A percentile compares a stretch with the other conserved stretches of the same genome.
Evolutionary conservation across 345 rosid species (phyloP).

Genomic region (Brassica nigra): DNA sequence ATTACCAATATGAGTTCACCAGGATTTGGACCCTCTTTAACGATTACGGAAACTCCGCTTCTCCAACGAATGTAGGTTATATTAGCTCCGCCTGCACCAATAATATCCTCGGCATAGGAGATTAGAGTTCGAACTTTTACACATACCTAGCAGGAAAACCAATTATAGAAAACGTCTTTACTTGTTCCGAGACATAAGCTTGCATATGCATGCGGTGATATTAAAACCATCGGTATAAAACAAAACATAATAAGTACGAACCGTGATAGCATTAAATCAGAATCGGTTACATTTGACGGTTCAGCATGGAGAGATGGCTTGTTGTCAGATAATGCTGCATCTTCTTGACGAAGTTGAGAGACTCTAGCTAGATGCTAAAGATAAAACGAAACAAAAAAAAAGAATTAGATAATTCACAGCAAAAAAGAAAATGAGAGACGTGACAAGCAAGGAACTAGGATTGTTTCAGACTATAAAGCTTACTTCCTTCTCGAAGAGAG

Average conservation of each 20-base stretch:
- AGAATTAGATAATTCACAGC: not conserved
- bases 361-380: constrained; percentile 51
- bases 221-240: not conserved
- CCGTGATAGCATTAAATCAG: constrained; percentile 26
- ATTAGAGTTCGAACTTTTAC: constrained; percentile 82
- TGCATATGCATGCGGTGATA: not conserved
- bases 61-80: constrained; percentile 71
- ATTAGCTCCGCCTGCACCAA: constrained; percentile 72
- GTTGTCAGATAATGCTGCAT: constrained; percentile 50
- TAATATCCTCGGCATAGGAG: constrained; percentile 77
- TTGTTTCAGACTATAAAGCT: constrained; percentile 27
- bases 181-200: not conserved
- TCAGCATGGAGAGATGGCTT: constrained; percentile 45
- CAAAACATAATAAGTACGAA: not conserved
- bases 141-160: constrained; percentile 50
- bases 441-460: not conserved
- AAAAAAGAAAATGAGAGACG: not conserved
- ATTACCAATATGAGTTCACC: constrained; percentile 80
- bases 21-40: constrained; percentile 67
- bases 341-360: constrained; percentile 51
- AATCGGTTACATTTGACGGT: constrained; percentile 40
- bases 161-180: constrained; percentile 1
- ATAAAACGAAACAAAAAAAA: not conserved
- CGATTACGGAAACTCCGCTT: constrained; percentile 73
- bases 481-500: constrained; percentile 78